Evolutionary conservation across 257 asterid species (phyloP).

Genomic region (Scutellaria galericulata): DNA sequence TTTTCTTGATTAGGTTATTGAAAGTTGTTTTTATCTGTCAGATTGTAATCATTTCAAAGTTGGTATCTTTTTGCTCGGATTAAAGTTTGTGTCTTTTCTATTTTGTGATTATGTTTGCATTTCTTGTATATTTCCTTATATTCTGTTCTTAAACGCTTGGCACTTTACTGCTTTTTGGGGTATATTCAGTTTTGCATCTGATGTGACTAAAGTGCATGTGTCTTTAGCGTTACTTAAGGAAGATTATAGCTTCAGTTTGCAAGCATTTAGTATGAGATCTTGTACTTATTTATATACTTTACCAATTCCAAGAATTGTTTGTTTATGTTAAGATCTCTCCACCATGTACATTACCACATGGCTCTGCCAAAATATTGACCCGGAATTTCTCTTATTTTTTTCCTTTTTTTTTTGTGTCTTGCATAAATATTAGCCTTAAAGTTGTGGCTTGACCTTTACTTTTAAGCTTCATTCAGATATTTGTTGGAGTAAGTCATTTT

Average conservation of each 20-base stretch:
- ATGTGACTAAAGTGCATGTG: slow-evolving; percentile 54
- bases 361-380: slow-evolving; percentile 53
- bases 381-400: slow-evolving; percentile 13
- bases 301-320: slow-evolving; percentile 46
- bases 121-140: slow-evolving; percentile 17
- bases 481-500: slow-evolving; percentile 3
- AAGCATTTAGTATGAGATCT: slow-evolving; percentile 34
- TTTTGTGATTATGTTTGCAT: slow-evolving; percentile 47
- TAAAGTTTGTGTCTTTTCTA: slow-evolving; percentile 45
- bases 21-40: slow-evolving; percentile 20
- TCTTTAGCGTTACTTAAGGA: slow-evolving; percentile 51
- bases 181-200: slow-evolving; percentile 44
- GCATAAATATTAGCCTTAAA: background rate
- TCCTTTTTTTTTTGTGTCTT: slow-evolving; percentile 4
- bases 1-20: slow-evolving; percentile 28
- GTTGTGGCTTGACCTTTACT: slow-evolving; percentile 29
- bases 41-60: slow-evolving; percentile 40
- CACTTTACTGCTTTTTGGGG: slow-evolving; percentile 26
- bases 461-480: slow-evolving; percentile 31
- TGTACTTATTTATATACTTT: slow-evolving; percentile 34
- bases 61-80: slow-evolving; percentile 46
- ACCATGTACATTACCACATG: slow-evolving; percentile 64
- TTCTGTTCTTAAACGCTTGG: slow-evolving; percentile 20
- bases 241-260: slow-evolving; percentile 44
- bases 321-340: slow-evolving; percentile 55